Evolutionary conservation across 2,329 filamentous ascomycete genomes (phyloP), one percentile per base, ranked within the genome.

Genomic region (Talaromyces sp.): DNA sequence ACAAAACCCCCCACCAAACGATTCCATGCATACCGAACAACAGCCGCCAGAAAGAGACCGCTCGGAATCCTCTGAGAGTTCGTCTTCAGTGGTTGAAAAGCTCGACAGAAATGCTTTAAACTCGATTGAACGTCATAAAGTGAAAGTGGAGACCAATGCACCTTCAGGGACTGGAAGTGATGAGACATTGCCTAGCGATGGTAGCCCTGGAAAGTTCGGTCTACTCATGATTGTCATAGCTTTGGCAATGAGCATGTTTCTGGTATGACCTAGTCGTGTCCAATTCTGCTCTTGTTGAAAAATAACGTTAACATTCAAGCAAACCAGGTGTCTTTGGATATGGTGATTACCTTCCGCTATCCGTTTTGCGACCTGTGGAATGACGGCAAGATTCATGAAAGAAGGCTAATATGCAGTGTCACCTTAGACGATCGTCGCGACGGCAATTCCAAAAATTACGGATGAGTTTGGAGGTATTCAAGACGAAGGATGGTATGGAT

Each of bases 221-320:
- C 22, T 53, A 14, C 24, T 53, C 8, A 54, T 54, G 51, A 54
- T 35, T 4, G 46, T 54, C 20, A 27, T 17, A 20, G 51, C 51
- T 20, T 19, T 54, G 7, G 46, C 51, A 9, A 19, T 54, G 39
- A 54, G 51, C 46, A 54, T 54, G 51, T 54, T 49, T n/a, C 27
- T 54, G n/a, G 51, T 54, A 42, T 14, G 45, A n/a, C n/a, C n/a
- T n/a, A n/a, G n/a, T n/a, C n/a, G n/a, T n/a, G n/a, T n/a, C n/a
- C n/a, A n/a, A n/a, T n/a, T n/a, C n/a, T n/a, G n/a, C n/a, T n/a
- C n/a, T n/a, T n/a, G n/a, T n/a, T n/a, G n/a, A n/a, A n/a, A n/a
- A n/a, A n/a, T n/a, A n/a, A n/a, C n/a, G n/a, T n/a, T n/a, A n/a
- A n/a, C n/a, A n/a, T n/a, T n/a, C n/a, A n/a, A n/a, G n/a, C n/a